Conservation (phyloP, 192 early-diverging fungal species). For the Thamnidium elegans region DNA sequence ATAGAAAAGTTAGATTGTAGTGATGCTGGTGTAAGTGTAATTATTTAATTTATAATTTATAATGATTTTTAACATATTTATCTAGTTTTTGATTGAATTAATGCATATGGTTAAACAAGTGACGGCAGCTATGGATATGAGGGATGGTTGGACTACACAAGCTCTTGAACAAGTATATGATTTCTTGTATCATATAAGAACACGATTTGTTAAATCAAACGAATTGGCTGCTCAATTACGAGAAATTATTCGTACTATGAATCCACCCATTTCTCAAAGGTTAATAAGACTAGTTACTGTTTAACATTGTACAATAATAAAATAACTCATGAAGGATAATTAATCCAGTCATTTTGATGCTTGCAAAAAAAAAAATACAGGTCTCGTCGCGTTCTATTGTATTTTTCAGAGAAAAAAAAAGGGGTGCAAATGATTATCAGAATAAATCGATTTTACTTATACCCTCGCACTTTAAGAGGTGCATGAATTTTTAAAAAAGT, state of each 20-base stretch:
- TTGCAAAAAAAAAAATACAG: no score
- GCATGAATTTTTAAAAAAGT: no score
- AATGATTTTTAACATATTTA: background rate
- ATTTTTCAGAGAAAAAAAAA: no score
- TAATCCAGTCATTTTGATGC: no score
- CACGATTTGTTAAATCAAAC: slow-evolving; percentile 43
- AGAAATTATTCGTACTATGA: slow-evolving; percentile 37
- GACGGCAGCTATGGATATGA: slow-evolving; percentile 39
- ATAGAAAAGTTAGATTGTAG: slow-evolving; percentile 55
- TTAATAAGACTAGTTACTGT: slow-evolving; percentile 31
- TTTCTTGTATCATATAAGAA: slow-evolving; percentile 52
- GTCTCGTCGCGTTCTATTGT: no score
- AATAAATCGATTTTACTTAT: no score
- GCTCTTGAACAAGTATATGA: slow-evolving; percentile 51
- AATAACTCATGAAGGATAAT: no score
- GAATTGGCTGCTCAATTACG: slow-evolving; percentile 34
- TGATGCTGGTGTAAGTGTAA: slow-evolving; percentile 36
- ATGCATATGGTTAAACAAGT: slow-evolving; percentile 48
- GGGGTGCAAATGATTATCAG: no score
- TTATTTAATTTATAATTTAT: background rate
- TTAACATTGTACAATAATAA: background rate
- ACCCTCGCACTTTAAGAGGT: no score
- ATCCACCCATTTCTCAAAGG: slow-evolving; percentile 31
- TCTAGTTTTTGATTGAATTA: slow-evolving; percentile 42
- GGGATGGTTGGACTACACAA: slow-evolving; percentile 37